Evolutionary conservation across 176 grass and related monocot species (phyloP).

Genomic region (Secale cereale): DNA sequence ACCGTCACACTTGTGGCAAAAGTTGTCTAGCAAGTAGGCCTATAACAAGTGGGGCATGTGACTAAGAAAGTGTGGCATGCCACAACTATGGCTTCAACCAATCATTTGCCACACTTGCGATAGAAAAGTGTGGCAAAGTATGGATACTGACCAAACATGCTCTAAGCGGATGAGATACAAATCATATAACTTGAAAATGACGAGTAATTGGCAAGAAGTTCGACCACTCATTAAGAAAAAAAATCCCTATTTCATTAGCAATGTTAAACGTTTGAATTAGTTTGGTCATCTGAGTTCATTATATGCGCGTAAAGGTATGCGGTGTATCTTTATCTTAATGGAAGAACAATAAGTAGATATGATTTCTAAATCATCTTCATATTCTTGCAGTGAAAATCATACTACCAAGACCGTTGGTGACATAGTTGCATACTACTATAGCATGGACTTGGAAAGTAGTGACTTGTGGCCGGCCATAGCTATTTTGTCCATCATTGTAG

Average conservation of each 20-base stretch:
- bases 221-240: not conserved
- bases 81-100: no score
- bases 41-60: no score
- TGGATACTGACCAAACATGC: no score
- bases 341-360: not conserved
- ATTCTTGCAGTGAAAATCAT: not conserved
- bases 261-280: not conserved
- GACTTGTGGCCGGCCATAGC: not conserved
- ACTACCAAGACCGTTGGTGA: not conserved
- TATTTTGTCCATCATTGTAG: not conserved
- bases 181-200: no score
- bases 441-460: not conserved
- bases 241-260: not conserved
- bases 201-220: not conserved
- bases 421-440: not conserved
- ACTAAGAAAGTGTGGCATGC: no score
- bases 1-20: no score
- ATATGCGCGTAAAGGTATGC: not conserved
- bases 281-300: not conserved
- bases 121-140: no score
- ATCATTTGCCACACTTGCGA: no score
- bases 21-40: no score
- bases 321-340: not conserved
- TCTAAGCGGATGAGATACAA: no score
- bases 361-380: not conserved